Conservation (phyloP, 2,329 filamentous ascomycete species). For the Trichoderma endophyticum region DNA sequence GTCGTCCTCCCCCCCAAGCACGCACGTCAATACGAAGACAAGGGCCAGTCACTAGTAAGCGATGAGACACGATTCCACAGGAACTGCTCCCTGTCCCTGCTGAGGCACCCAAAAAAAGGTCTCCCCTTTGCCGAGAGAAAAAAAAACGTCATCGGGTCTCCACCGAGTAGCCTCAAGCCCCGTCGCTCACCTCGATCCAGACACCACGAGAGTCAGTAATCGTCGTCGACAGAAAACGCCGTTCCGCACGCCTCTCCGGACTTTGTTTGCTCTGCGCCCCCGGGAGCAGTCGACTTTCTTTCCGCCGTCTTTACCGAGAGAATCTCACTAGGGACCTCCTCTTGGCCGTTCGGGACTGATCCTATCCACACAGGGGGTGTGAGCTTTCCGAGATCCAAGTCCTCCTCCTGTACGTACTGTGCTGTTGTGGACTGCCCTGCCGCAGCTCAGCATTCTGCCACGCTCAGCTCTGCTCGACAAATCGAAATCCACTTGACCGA, state of each 20-base stretch:
- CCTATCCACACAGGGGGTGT: constrained; percentile 7
- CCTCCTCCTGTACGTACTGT: neutral
- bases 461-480: neutral
- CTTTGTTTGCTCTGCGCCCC: neutral
- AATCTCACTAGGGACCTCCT: neutral
- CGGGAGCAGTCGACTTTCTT: neutral
- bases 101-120: constrained; percentile 8
- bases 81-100: constrained; percentile 7
- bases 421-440: neutral
- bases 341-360: neutral
- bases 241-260: constrained; percentile 2
- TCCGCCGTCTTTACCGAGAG: constrained; percentile 10
- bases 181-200: constrained; percentile 8
- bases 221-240: neutral
- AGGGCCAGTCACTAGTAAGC: neutral
- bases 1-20: neutral
- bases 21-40: constrained; percentile 11
- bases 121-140: constrained; percentile 13
- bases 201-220: neutral
- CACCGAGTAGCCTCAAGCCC: constrained; percentile 17
- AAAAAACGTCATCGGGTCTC: constrained; percentile 24
- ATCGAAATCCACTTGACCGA: neutral
- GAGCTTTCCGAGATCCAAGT: neutral
- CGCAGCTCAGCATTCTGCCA: constrained; percentile 3
- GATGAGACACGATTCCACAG: constrained; percentile 9